A percentile compares a stretch with the other conserved stretches of the same genome.
Evolutionary conservation across 805 yeast species (phyloP).

Genomic region (Cyberlindnera xishuangbannaensis): DNA sequence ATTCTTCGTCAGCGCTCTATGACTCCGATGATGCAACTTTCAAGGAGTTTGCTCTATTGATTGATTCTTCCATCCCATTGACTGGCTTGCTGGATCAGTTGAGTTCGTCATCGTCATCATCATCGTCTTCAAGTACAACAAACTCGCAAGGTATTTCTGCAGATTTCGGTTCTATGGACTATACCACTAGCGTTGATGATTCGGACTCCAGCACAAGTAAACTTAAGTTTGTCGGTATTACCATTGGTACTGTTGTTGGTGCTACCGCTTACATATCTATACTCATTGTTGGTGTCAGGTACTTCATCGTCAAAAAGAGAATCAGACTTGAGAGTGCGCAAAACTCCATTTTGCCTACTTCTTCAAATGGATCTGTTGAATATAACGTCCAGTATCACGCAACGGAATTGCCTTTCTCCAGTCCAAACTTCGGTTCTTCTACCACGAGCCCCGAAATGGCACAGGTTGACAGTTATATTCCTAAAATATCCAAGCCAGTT

Average conservation of each 20-base stretch:
- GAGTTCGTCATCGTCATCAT: constrained; percentile 6
- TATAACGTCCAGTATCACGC: constrained; percentile 19
- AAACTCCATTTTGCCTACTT: constrained; percentile 13
- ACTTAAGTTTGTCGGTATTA: constrained; percentile 63
- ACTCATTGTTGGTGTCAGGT: constrained; percentile 50
- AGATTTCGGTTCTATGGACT: constrained; percentile 28
- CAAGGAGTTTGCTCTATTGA: constrained; percentile 53
- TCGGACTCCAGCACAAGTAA: constrained; percentile 13
- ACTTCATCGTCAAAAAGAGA: constrained; percentile 32
- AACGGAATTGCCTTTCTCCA: constrained; percentile 17
- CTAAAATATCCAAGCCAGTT: constrained; percentile 60
- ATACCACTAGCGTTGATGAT: constrained; percentile 20
- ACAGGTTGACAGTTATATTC: constrained; percentile 29
- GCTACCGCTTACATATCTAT: constrained; percentile 57
- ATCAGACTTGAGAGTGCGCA: constrained; percentile 14
- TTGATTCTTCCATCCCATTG: constrained; percentile 66
- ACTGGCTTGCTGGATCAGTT: constrained; percentile 33
- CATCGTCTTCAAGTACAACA: constrained; percentile 10
- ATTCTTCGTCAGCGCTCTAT: constrained; percentile 55
- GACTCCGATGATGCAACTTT: constrained; percentile 50
- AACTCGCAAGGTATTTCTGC: constrained; percentile 10
- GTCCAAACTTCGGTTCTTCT: neutral
- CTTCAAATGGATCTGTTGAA: constrained; percentile 13
- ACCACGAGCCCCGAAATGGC: constrained; percentile 15
- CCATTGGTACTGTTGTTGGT: constrained; percentile 80